These are phyloP conservation scores for Pythium angustatum DNA, from an alignment of 352 stramenopile species.

Conservation along the genomic window DNA sequence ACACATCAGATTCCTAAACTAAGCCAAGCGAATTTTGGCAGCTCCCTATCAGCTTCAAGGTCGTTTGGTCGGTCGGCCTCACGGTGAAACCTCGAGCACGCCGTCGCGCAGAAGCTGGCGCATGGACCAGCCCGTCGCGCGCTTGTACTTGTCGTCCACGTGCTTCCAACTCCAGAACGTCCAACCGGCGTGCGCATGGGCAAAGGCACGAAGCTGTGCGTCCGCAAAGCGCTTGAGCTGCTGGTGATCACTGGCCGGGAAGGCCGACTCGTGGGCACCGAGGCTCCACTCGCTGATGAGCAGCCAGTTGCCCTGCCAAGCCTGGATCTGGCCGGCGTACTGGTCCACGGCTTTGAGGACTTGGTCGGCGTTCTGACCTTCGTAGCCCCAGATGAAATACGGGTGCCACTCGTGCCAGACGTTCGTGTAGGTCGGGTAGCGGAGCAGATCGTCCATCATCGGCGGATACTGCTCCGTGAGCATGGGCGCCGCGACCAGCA, in stretches of 20 bases:
- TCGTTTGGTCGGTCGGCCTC: too few species aligned
- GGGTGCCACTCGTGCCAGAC: slow-evolving; percentile 56
- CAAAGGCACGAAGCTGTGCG: slow-evolving; percentile 60
- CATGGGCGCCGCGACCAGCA: slow-evolving; percentile 53
- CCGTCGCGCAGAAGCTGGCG: slow-evolving; percentile 76
- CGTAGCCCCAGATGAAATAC: slow-evolving; percentile 71
- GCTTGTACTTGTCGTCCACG: slow-evolving; percentile 56
- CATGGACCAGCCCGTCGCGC: slow-evolving; percentile 71
- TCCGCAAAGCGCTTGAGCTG: slow-evolving; percentile 53
- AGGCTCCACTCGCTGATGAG: slow-evolving; percentile 87
- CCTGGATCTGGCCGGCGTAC: slow-evolving; percentile 55
- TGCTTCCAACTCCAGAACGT: slow-evolving; percentile 88
- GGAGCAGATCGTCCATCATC: slow-evolving; percentile 42
- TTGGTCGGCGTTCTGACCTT: slow-evolving; percentile 55
- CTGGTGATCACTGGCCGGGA: slow-evolving; percentile 47
- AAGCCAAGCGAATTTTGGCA: slow-evolving; percentile 16
- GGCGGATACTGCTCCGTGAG: slow-evolving; percentile 51
- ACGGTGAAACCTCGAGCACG: slow-evolving; percentile 38
- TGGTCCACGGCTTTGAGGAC: slow-evolving; percentile 55
- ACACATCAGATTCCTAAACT: slow-evolving; percentile 7
- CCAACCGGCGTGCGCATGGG: slow-evolving; percentile 71
- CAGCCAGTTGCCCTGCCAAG: slow-evolving; percentile 72
- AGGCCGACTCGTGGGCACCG: slow-evolving; percentile 54
- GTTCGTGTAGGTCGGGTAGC: slow-evolving; percentile 42
- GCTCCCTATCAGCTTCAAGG: not conserved